Evolutionary conservation across 2,329 filamentous ascomycete genomes (phyloP), one percentile per base, ranked within the genome.

Genomic region (Trichoderma cornu-damae): DNA sequence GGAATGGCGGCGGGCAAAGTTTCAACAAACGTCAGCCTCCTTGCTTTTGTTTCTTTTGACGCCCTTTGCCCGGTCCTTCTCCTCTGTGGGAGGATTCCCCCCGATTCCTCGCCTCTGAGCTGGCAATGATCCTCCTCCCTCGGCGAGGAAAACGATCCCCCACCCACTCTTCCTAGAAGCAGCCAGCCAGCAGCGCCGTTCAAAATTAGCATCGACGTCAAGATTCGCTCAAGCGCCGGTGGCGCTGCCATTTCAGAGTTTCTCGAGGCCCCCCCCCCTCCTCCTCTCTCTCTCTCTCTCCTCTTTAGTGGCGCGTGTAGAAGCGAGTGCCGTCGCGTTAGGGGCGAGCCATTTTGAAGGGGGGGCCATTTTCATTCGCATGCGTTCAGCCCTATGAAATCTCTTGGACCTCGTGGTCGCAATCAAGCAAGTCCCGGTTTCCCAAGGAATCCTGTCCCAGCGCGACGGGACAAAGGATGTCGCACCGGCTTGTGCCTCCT

Each of bases 351-450:
- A 12, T 40, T 14, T 28, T 24, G 38, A 50, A 14, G 46, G 20
- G 35, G 53, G n/a, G n/a, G n/a, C n/a, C n/a, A 32, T 11, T 32
- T 54, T 35, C 20, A 11, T 20, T 47, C 12, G 48, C 34, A 22
- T 38, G 43, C 24, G 18, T 26, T 58, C 56, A 58, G 56, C 56
- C 56, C 49, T 58, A 58, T 20, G 48, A 56, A 58, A 37, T 18
- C 51, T 46, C n/a, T n/a, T n/a, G n/a, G 42, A 20, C 34, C 32
- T 6, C 12, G 4, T 14, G 34, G 16, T 22, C 16, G 28, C 48
- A 37, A 26, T 11, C 18, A 42, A 18, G n/a, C n/a, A n/a, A 16
- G 14, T 11, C 32, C 28, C 28, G 9, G 26, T 24, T 37, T 51
- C 30, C 47, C 50, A 44, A 35, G 50, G 40, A 38, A 35, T 12